These are phyloP conservation scores for Nematocida sp. DNA, from an alignment of 371 early-diverging fungal species.

Conservation along the genomic window DNA sequence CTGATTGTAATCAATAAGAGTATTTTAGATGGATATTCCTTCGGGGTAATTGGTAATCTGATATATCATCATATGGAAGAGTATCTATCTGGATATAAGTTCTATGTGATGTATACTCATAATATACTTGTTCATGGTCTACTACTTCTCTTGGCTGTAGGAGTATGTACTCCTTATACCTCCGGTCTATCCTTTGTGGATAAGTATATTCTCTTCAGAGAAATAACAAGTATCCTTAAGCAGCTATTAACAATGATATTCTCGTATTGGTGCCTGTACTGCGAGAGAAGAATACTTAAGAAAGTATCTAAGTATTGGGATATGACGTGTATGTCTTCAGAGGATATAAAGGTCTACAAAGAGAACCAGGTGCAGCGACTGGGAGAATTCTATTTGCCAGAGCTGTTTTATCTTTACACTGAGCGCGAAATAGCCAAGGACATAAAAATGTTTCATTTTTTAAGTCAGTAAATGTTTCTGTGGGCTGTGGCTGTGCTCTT, in stretches of 20 bases:
- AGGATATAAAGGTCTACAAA: background rate
- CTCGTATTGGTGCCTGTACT: background rate
- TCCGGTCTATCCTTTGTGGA: background rate
- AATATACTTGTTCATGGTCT: background rate
- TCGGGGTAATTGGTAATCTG: background rate
- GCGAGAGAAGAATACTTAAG: background rate
- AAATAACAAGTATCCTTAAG: background rate
- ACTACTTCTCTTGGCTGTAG: background rate
- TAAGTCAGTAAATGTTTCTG: background rate
- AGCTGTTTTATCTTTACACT: background rate
- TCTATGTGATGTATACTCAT: background rate
- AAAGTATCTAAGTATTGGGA: background rate
- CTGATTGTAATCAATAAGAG: background rate
- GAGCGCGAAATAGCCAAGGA: background rate
- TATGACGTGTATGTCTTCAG: background rate
- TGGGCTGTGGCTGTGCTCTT: background rate
- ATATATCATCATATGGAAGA: conserved; percentile 5
- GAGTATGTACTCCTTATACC: background rate
- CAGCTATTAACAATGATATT: background rate
- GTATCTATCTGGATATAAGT: background rate
- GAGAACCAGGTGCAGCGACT: background rate
- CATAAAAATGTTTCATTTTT: background rate
- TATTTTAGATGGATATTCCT: background rate
- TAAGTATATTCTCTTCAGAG: background rate
- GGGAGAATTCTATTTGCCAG: background rate